phyloP scores from a whole-genome alignment of 2,329 filamentous ascomycete species.

The Trichoderma breve region DNA sequence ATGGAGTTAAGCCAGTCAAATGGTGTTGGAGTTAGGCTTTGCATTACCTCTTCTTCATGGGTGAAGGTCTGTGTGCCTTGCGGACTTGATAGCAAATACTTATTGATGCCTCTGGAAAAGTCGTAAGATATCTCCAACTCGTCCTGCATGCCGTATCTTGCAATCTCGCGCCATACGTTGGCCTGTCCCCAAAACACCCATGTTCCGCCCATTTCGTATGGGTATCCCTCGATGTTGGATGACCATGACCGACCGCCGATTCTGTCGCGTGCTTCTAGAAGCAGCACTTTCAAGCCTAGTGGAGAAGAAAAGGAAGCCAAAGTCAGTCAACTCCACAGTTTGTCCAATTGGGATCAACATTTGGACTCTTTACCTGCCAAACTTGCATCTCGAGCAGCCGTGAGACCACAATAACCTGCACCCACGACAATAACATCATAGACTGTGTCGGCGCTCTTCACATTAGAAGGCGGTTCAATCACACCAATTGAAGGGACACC shows the following conservation, averaged over 20 bases:
- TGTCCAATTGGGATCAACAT: not conserved
- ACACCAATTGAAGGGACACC: slow-evolving; percentile 9
- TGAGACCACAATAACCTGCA: slow-evolving; percentile 11
- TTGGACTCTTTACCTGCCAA: not conserved
- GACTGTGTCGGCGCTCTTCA: slow-evolving; percentile 1
- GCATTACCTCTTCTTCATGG: slow-evolving; percentile 16
- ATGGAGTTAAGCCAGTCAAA: not conserved
- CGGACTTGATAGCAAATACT: slow-evolving; percentile 3
- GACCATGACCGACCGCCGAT: slow-evolving; percentile 13
- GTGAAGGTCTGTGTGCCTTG: slow-evolving; percentile 1
- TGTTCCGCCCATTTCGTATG: slow-evolving; percentile 9
- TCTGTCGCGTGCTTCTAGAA: slow-evolving; percentile 8
- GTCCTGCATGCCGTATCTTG: slow-evolving; percentile 15
- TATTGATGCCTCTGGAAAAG: slow-evolving; percentile 11
- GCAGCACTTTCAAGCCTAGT: not conserved
- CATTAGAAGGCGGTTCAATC: slow-evolving; percentile 10
- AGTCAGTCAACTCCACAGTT: not conserved
- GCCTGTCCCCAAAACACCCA: slow-evolving; percentile 14
- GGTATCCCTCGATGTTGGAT: slow-evolving; percentile 10
- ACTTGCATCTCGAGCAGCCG: slow-evolving; percentile 12
- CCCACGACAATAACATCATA: slow-evolving; percentile 15
- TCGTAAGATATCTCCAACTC: slow-evolving; percentile 13
- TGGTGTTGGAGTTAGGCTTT: not conserved
- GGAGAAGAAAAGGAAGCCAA: not conserved
- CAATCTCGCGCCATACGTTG: slow-evolving; percentile 15